Percentiles rank a stretch among this genome's conserved stretches.
phyloP scores from a whole-genome alignment of 1,284 basidiomycete species.

The Mixia osmundae region DNA sequence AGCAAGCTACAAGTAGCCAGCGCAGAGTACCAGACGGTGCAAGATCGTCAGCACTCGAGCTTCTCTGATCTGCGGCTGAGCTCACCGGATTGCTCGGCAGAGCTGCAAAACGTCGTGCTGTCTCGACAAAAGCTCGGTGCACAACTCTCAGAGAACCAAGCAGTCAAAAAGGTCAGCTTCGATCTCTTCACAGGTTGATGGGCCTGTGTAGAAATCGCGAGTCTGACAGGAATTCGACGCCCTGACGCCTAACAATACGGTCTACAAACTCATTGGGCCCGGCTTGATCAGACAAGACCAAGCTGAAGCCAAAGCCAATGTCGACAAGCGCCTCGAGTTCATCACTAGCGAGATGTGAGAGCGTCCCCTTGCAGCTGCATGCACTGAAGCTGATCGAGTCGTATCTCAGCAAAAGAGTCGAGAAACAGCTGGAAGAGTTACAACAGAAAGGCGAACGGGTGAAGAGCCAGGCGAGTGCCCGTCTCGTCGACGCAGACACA shows the following conservation, averaged over 20 bases:
- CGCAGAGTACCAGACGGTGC: background rate
- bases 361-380: constrained; percentile 2
- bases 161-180: constrained; percentile 52
- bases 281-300: constrained; percentile 78
- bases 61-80: no score
- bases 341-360: constrained; percentile 72
- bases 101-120: constrained; percentile 46
- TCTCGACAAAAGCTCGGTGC: constrained; percentile 60
- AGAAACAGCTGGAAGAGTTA: constrained; percentile 49
- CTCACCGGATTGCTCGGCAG: no score
- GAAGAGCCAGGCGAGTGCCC: constrained; percentile 42
- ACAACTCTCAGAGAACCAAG: constrained; percentile 73
- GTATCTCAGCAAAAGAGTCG: constrained; percentile 43
- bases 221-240: constrained; percentile 48
- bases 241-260: constrained; percentile 47
- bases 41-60: no score
- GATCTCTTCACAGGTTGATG: background rate
- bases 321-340: constrained; percentile 76
- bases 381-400: background rate
- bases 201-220: background rate
- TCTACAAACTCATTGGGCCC: constrained; percentile 84
- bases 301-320: constrained; percentile 63
- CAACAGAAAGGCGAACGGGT: constrained; percentile 49
- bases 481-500: background rate
- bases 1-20: background rate